These are phyloP conservation scores for Xylaria bambusicola DNA, from an alignment of 495 filamentous ascomycete genomes.

Conservation along the genomic window DNA sequence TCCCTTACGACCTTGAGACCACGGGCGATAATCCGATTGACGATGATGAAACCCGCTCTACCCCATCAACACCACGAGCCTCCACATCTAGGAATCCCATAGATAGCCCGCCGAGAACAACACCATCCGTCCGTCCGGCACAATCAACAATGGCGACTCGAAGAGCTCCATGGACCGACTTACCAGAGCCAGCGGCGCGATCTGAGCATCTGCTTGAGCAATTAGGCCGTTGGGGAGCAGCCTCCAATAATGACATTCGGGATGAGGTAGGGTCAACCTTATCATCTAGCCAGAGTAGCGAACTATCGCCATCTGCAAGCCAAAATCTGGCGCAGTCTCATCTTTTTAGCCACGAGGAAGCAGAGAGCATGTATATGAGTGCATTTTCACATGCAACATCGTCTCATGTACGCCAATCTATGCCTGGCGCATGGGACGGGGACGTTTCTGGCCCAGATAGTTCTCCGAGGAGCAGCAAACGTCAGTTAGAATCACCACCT, in stretches of 20 bases:
- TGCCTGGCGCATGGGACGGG: slow-evolving; percentile 65
- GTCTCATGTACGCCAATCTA: slow-evolving; percentile 44
- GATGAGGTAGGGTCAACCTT: slow-evolving; percentile 24
- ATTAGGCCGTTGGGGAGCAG: slow-evolving; percentile 25
- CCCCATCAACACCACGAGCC: slow-evolving; percentile 50
- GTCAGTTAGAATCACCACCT: neutral
- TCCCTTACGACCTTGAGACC: slow-evolving; percentile 46
- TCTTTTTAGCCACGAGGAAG: slow-evolving; percentile 86
- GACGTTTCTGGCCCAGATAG: slow-evolving; percentile 23
- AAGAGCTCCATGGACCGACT: slow-evolving; percentile 30
- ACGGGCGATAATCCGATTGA: slow-evolving; percentile 24
- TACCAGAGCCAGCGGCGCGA: slow-evolving; percentile 29
- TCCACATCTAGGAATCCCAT: slow-evolving; percentile 21
- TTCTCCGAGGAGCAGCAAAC: slow-evolving; percentile 11
- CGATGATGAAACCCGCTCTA: slow-evolving; percentile 34
- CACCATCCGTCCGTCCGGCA: slow-evolving; percentile 27
- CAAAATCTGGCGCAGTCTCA: slow-evolving; percentile 70
- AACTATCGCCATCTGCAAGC: slow-evolving; percentile 14
- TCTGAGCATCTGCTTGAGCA: slow-evolving; percentile 43
- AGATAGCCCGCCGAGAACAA: slow-evolving; percentile 9
- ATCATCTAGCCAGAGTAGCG: slow-evolving; percentile 29
- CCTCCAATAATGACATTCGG: slow-evolving; percentile 22
- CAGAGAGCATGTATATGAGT: slow-evolving; percentile 93
- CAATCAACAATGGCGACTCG: slow-evolving; percentile 35
- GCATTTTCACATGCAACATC: slow-evolving; percentile 49